phyloP scores from a whole-genome alignment of 139 green algal species.

The Yamagishiella unicocca region DNA sequence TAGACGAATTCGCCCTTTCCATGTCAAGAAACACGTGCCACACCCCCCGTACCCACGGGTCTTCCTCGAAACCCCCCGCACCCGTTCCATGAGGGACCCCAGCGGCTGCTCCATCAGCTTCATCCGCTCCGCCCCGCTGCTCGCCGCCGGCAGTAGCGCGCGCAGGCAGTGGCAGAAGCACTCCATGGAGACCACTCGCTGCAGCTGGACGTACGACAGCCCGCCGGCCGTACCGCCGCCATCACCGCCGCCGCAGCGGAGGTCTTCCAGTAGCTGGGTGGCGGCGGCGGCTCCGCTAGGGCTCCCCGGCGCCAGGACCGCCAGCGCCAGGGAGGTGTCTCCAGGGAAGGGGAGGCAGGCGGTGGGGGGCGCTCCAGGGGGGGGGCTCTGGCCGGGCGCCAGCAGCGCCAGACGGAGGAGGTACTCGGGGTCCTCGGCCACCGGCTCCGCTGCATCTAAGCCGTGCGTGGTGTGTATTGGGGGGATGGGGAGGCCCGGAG shows the following conservation, averaged over 20 bases:
- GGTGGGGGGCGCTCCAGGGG: background rate
- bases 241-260: background rate
- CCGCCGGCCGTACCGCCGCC: background rate
- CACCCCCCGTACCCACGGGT: background rate
- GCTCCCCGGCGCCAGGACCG: background rate
- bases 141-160: background rate
- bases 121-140: background rate
- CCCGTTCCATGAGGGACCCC: background rate
- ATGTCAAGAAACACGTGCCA: background rate
- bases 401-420: constrained; percentile 26
- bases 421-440: background rate
- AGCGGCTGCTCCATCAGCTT: constrained; percentile 21
- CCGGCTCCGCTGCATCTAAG: background rate
- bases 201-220: constrained; percentile 24
- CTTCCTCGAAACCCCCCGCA: background rate
- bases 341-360: background rate
- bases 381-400: background rate
- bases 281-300: background rate
- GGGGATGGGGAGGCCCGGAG: background rate
- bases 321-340: constrained; percentile 10
- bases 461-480: background rate
- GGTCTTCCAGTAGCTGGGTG: background rate
- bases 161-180: constrained; percentile 27
- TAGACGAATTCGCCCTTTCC: no score
- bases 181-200: constrained; percentile 8